Evolutionary conservation across 2,329 filamentous ascomycete genomes (phyloP).

Genomic region (Aspergillus ochraceus): DNA sequence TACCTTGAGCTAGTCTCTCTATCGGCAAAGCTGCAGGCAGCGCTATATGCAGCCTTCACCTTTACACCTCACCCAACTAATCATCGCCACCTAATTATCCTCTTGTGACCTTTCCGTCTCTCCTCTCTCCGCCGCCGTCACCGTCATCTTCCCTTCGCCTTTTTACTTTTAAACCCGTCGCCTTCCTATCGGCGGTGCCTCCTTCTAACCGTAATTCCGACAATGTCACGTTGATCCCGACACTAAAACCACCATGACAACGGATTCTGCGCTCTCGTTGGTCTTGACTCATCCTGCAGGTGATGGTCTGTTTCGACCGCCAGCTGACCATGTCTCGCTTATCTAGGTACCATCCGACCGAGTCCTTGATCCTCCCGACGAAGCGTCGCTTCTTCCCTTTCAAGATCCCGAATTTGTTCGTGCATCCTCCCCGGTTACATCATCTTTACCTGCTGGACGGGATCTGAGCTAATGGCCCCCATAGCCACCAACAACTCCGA

Average conservation of each 20-base stretch:
- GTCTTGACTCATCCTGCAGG: conserved; percentile 18
- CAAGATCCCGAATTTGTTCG: conserved; percentile 65
- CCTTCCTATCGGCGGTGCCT: conserved; percentile 12
- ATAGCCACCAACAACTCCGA: conserved; percentile 60
- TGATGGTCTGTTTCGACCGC: conserved; percentile 8
- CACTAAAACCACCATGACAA: conserved; percentile 39
- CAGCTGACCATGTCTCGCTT: conserved; percentile 15
- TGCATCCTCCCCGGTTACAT: conserved; percentile 21
- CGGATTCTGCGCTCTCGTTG: conserved; percentile 41
- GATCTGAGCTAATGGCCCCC: conserved; percentile 15
- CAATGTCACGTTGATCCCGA: conserved; percentile 35
- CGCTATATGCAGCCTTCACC: background rate
- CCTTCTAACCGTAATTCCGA: conserved; percentile 17
- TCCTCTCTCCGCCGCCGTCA: background rate
- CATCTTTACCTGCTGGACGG: conserved; percentile 1
- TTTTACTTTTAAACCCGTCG: conserved; percentile 1
- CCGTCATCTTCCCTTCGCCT: background rate
- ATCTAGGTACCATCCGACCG: conserved; percentile 63
- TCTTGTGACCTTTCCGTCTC: background rate
- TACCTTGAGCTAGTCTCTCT: background rate
- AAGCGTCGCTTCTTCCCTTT: conserved; percentile 68
- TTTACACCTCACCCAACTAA: background rate
- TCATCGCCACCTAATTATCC: background rate
- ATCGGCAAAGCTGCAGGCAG: background rate
- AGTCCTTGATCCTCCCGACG: conserved; percentile 61